These are phyloP conservation scores for Vanrija humicola DNA, from an alignment of 1,284 basidiomycete genomes.

Conservation along the genomic window DNA sequence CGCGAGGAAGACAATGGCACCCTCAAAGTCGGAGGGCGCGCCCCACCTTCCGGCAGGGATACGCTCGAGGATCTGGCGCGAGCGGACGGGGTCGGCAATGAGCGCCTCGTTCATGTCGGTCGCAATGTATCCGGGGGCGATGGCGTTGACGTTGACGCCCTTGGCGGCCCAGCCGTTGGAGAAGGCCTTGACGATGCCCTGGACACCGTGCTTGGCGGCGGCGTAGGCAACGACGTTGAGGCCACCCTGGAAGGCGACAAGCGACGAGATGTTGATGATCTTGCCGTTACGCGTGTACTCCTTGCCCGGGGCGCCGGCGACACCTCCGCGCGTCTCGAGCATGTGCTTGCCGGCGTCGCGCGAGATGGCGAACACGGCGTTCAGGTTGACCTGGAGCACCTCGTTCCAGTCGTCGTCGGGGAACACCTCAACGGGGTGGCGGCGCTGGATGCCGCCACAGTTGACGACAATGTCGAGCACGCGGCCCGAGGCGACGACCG, in stretches of 20 bases:
- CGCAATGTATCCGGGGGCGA: slow-evolving; percentile 87
- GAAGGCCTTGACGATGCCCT: slow-evolving; percentile 61
- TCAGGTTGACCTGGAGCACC: slow-evolving; percentile 57
- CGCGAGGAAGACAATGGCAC: slow-evolving; percentile 84
- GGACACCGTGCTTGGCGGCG: slow-evolving; percentile 77
- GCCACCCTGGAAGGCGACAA: slow-evolving; percentile 57
- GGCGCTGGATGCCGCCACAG: slow-evolving; percentile 89
- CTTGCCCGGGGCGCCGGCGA: slow-evolving; percentile 30
- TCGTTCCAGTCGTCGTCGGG: slow-evolving; percentile 85
- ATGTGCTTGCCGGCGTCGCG: slow-evolving; percentile 51
- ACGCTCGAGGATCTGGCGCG: slow-evolving; percentile 84
- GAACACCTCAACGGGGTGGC: slow-evolving; percentile 76
- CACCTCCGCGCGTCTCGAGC: slow-evolving; percentile 47
- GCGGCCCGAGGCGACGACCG: slow-evolving; percentile 52
- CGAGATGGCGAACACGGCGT: slow-evolving; percentile 50
- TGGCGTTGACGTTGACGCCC: slow-evolving; percentile 82
- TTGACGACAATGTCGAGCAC: slow-evolving; percentile 84
- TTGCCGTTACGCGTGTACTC: slow-evolving; percentile 40
- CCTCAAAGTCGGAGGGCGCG: slow-evolving; percentile 79
- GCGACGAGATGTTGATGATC: slow-evolving; percentile 52
- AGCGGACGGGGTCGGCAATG: slow-evolving; percentile 48
- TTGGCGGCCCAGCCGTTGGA: slow-evolving; percentile 68
- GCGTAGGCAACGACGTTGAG: slow-evolving; percentile 86
- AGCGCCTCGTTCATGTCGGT: slow-evolving; percentile 61
- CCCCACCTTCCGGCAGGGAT: slow-evolving; percentile 93